Evolutionary conservation across 2,329 filamentous ascomycete genomes (phyloP).

Genomic region (Paecilomyces fulvus): DNA sequence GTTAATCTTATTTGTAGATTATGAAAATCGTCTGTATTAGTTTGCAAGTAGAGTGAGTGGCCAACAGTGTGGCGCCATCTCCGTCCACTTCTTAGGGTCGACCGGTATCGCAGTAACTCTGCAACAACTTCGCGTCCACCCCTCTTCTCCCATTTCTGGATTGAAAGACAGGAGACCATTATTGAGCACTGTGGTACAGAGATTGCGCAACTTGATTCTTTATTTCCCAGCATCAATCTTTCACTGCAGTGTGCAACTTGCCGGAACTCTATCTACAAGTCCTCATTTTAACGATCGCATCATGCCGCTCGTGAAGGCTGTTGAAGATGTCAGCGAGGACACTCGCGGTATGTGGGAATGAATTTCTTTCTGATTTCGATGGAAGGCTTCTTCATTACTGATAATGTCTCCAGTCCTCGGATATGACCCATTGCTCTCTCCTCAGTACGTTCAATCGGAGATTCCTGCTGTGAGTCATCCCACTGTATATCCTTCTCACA

Average conservation of each 20-base stretch:
- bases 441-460: conserved; percentile 77
- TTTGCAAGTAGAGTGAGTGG: neutral
- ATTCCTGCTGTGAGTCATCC: conserved; percentile 58
- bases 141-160: neutral
- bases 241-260: neutral
- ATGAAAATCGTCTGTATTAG: neutral
- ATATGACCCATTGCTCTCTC: conserved; percentile 88
- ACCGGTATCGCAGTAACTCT: neutral
- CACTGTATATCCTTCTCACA: conserved; percentile 49
- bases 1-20: neutral
- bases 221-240: neutral
- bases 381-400: neutral
- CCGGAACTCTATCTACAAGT: neutral
- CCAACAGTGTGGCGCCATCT: neutral
- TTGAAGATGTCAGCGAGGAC: conserved; percentile 36
- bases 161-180: neutral
- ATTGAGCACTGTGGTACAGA: neutral
- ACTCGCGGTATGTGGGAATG: conserved; percentile 31
- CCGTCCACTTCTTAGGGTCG: neutral
- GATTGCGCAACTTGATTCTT: neutral
- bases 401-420: conserved; percentile 60
- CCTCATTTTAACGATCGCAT: conserved; percentile 5
- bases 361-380: neutral
- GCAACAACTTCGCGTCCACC: neutral
- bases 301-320: conserved; percentile 34